These are phyloP conservation scores for Podila minutissima DNA, from an alignment of 192 early-diverging fungal species.

Conservation along the genomic window DNA sequence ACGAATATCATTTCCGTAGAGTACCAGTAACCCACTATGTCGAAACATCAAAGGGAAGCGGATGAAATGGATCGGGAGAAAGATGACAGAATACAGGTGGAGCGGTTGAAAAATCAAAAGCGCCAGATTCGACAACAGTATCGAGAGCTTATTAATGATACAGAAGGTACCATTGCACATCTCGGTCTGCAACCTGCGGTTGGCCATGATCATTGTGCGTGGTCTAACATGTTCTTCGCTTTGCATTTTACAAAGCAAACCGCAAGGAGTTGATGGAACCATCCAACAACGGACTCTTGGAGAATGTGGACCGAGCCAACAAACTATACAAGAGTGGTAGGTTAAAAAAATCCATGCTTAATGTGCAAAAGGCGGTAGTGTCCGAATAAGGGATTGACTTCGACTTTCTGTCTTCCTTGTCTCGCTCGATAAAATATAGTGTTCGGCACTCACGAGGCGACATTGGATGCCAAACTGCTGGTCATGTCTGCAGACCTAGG, in stretches of 20 bases:
- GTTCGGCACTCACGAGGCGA: slow-evolving; percentile 83
- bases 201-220: neutral
- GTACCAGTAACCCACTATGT: slow-evolving; percentile 1
- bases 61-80: slow-evolving; percentile 18
- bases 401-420: neutral
- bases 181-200: neutral
- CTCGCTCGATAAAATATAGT: slow-evolving; percentile 55
- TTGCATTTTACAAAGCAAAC: slow-evolving; percentile 16
- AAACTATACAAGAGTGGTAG: slow-evolving; percentile 14
- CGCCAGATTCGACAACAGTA: slow-evolving; percentile 48
- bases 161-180: slow-evolving; percentile 32
- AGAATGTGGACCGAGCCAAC: slow-evolving; percentile 52
- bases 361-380: neutral
- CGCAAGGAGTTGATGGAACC: slow-evolving; percentile 51
- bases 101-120: slow-evolving; percentile 43
- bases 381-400: neutral
- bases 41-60: neutral
- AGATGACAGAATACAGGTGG: slow-evolving; percentile 6
- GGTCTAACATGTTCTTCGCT: no score
- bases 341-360: neutral
- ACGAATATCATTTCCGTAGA: neutral
- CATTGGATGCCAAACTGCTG: slow-evolving; percentile 87
- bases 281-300: slow-evolving; percentile 40
- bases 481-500: slow-evolving; percentile 78
- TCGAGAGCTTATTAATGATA: slow-evolving; percentile 41